phyloP scores from a whole-genome alignment of 202 grass and related monocot genomes.

The Saccharum hybrid region DNA sequence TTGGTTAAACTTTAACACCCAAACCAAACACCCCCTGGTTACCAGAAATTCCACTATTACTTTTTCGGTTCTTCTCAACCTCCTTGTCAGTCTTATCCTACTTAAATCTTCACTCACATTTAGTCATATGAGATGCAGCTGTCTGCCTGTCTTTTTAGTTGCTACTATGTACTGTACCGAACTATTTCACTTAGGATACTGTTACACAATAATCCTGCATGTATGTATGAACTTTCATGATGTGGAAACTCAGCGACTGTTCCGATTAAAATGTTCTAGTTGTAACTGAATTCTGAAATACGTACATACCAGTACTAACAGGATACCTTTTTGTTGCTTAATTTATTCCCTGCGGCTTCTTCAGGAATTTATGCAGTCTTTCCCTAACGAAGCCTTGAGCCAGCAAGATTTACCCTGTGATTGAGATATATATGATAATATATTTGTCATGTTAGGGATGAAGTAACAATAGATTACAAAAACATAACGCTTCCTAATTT shows the following conservation, averaged over 20 bases:
- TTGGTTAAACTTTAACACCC: no score
- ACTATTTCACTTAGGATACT: no score
- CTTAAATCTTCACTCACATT: no score
- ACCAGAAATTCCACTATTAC: background rate
- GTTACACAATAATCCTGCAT: no score
- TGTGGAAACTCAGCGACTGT: background rate
- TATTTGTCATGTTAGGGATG: constrained; percentile 15
- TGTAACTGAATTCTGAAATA: background rate
- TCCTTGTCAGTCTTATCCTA: background rate
- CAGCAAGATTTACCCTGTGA: constrained; percentile 37
- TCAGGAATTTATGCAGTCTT: background rate
- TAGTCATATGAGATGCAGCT: background rate
- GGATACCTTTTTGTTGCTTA: constrained; percentile 35
- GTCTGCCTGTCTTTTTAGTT: background rate
- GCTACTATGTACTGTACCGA: background rate
- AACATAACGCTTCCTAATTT: background rate
- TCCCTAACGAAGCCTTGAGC: background rate
- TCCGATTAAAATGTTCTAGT: background rate
- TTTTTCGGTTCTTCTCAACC: background rate
- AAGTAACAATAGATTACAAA: background rate
- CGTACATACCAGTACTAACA: background rate
- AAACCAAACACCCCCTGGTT: no score
- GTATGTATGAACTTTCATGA: no score
- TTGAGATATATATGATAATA: background rate
- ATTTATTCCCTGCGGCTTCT: background rate